Conservation (phyloP, 208 protist genomes). For the Leptomonas seymouri region DNA sequence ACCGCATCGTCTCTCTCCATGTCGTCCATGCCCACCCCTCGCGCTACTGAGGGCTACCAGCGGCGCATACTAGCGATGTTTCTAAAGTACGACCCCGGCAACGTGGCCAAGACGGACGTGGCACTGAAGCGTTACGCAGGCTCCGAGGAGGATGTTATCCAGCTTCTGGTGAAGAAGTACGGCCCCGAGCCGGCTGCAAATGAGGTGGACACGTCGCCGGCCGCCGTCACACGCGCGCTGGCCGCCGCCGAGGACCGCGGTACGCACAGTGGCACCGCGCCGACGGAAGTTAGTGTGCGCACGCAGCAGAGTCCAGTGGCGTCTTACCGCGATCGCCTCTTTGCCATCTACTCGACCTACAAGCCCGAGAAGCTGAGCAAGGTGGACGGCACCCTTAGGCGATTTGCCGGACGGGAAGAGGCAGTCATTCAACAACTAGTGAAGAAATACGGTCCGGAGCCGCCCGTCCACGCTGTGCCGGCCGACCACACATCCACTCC, state of each 20-base stretch:
- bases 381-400: constrained; percentile 62
- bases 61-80: constrained; percentile 40
- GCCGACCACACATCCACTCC: not conserved
- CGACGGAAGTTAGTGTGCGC: not conserved
- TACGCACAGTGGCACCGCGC: not conserved
- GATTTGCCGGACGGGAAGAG: constrained; percentile 70
- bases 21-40: constrained; percentile 4
- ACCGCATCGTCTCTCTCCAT: constrained; percentile 5
- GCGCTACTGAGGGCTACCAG: constrained; percentile 19
- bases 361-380: constrained; percentile 65
- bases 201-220: constrained; percentile 11
- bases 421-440: constrained; percentile 70
- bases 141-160: constrained; percentile 38
- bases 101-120: constrained; percentile 37
- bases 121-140: constrained; percentile 41
- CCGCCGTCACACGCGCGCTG: not conserved
- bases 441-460: constrained; percentile 79
- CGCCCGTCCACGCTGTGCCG: constrained; percentile 8
- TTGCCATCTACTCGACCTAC: constrained; percentile 72
- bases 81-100: constrained; percentile 41
- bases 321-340: constrained; percentile 62
- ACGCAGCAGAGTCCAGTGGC: no score
- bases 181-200: constrained; percentile 23
- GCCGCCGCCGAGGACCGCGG: not conserved
- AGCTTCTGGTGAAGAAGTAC: constrained; percentile 46